phyloP scores from a whole-genome alignment of 2,329 filamentous ascomycete genomes.

The Scedosporium aurantiacum region DNA sequence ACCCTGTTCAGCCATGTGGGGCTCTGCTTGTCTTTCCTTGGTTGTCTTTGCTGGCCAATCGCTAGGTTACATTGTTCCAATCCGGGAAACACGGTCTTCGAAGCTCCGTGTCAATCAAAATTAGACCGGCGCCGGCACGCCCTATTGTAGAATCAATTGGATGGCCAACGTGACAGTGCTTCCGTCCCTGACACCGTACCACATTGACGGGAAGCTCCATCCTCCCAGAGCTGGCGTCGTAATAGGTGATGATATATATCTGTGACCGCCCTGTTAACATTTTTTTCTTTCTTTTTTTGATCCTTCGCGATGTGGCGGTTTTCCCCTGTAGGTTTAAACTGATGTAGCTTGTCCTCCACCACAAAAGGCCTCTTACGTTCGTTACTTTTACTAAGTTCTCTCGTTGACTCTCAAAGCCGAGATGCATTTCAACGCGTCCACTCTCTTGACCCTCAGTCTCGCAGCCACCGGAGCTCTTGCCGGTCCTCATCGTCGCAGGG shows the following conservation, averaged over 20 bases:
- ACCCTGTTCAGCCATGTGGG: background rate
- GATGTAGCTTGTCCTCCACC: background rate
- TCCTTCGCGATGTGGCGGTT: background rate
- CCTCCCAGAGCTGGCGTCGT: background rate
- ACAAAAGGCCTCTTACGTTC: background rate
- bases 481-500: background rate
- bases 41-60: background rate
- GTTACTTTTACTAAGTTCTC: background rate
- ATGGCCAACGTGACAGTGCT: background rate
- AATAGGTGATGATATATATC: background rate
- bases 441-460: slow-evolving; percentile 3
- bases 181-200: background rate
- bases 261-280: background rate
- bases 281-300: background rate
- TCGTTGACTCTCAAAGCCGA: background rate
- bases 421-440: background rate
- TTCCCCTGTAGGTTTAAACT: background rate
- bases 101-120: slow-evolving; percentile 1
- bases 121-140: background rate
- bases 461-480: slow-evolving; percentile 1
- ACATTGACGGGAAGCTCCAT: background rate
- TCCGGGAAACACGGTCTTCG: background rate
- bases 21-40: background rate
- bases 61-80: background rate
- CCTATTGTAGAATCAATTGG: background rate